A percentile compares a stretch with the other conserved stretches of the same genome.
phyloP scores from a whole-genome alignment of 78 protist species.

The Speleostelium caveatum region DNA sequence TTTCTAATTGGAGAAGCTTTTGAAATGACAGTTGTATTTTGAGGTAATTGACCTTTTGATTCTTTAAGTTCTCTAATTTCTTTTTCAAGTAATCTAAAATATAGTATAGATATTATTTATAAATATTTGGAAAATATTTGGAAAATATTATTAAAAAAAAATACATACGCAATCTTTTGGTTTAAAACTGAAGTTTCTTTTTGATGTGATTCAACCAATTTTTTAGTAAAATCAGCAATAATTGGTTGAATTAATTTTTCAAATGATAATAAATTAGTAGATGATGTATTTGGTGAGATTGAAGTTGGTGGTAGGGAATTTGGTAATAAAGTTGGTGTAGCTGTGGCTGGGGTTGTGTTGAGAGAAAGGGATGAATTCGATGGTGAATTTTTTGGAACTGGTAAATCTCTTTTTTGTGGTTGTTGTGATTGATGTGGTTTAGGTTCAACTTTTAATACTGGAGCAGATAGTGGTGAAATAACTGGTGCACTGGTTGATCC shows the following conservation, averaged over 20 bases:
- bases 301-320: not conserved
- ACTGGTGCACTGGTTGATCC: not conserved
- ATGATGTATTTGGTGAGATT: slow-evolving; percentile 2
- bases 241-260: slow-evolving; percentile 67
- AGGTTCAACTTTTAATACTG: slow-evolving; percentile 7
- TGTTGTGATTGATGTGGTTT: slow-evolving; percentile 12
- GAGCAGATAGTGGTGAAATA: not conserved
- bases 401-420: slow-evolving; percentile 5
- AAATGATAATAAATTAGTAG: not conserved
- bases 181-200: slow-evolving; percentile 51
- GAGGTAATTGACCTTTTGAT: not conserved
- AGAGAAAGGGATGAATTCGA: not conserved
- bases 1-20: slow-evolving; percentile 54
- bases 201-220: slow-evolving; percentile 74
- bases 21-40: slow-evolving; percentile 40
- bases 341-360: not conserved
- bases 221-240: slow-evolving; percentile 32
- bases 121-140: not conserved
- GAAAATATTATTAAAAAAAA: not conserved
- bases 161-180: slow-evolving; percentile 24
- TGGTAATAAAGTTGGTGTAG: not conserved
- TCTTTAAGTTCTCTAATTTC: slow-evolving; percentile 59
- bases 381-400: not conserved
- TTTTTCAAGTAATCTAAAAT: slow-evolving; percentile 35
- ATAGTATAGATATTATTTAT: not conserved